phyloP scores from a whole-genome alignment of 2,329 filamentous ascomycete species.

The Clonostachys rhizophaga region DNA sequence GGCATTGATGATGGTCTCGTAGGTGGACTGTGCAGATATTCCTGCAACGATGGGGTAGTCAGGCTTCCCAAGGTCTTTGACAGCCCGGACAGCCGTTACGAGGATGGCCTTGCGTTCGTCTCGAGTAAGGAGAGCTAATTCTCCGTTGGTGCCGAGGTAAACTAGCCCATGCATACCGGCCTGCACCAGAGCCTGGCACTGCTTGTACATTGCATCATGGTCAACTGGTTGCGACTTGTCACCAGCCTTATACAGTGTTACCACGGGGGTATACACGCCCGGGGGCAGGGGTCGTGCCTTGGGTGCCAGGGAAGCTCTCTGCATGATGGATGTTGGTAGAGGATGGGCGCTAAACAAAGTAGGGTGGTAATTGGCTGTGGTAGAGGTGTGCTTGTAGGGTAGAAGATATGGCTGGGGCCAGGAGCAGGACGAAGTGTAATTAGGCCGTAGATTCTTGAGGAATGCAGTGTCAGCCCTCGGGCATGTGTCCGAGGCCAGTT shows the following conservation, averaged over 20 bases:
- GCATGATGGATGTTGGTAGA: slow-evolving; percentile 10
- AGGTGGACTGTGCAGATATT: slow-evolving; percentile 43
- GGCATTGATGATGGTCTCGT: slow-evolving; percentile 61
- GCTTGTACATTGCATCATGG: slow-evolving; percentile 35
- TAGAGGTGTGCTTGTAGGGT: no score
- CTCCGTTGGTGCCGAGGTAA: slow-evolving; percentile 40
- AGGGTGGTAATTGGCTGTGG: slow-evolving; percentile 16
- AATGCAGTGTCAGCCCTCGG: no score
- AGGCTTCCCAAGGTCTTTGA: slow-evolving; percentile 22
- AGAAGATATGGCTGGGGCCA: no score
- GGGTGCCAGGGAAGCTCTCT: slow-evolving; percentile 17
- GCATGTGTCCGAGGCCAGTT: no score
- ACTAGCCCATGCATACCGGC: slow-evolving; percentile 40
- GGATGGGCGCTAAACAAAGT: slow-evolving; percentile 1
- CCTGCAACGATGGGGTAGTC: slow-evolving; percentile 38
- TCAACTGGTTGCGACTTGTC: slow-evolving; percentile 31
- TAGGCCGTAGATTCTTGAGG: no score
- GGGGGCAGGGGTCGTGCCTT: slow-evolving; percentile 31
- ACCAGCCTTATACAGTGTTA: slow-evolving; percentile 37
- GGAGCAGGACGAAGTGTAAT: no score
- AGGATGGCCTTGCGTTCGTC: slow-evolving; percentile 35
- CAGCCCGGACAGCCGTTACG: slow-evolving; percentile 26
- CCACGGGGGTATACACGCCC: slow-evolving; percentile 40
- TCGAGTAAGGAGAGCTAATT: slow-evolving; percentile 32
- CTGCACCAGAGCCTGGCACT: slow-evolving; percentile 31